A percentile compares a stretch with the other conserved stretches of the same genome.
phyloP scores from a whole-genome alignment of 768 basidiomycete genomes.

The Sarcodon aspratus region DNA sequence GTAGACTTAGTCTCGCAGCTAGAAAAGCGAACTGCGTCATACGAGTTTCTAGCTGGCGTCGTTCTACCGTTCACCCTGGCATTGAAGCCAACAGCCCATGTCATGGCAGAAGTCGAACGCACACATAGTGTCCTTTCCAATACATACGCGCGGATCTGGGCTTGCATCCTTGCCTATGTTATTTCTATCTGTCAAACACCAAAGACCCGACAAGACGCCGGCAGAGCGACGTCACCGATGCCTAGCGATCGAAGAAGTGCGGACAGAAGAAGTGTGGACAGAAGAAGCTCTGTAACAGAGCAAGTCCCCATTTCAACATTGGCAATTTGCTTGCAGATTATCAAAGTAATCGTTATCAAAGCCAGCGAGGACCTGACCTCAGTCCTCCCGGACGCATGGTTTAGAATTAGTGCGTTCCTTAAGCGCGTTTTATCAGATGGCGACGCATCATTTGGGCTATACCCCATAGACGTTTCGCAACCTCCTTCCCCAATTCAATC shows the following conservation, averaged over 20 bases:
- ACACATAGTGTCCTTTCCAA: slow-evolving; percentile 36
- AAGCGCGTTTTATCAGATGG: slow-evolving; percentile 42
- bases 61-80: slow-evolving; percentile 49
- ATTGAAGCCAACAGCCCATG: slow-evolving; percentile 38
- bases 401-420: slow-evolving; percentile 43
- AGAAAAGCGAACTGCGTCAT: slow-evolving; percentile 41
- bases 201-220: slow-evolving; percentile 22
- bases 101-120: slow-evolving; percentile 27
- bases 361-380: slow-evolving; percentile 49
- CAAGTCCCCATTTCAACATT: slow-evolving; percentile 17
- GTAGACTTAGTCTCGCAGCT: slow-evolving; percentile 44
- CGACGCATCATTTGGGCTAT: slow-evolving; percentile 49
- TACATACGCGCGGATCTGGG: slow-evolving; percentile 40
- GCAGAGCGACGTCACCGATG: too few species aligned
- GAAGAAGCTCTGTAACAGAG: neutral
- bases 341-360: slow-evolving; percentile 57
- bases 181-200: slow-evolving; percentile 33
- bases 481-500: slow-evolving; percentile 41
- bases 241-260: slow-evolving; percentile 11
- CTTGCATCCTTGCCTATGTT: slow-evolving; percentile 47
- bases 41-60: slow-evolving; percentile 52
- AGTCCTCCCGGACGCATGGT: slow-evolving; percentile 49
- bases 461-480: slow-evolving; percentile 27
- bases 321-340: slow-evolving; percentile 47
- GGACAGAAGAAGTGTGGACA: slow-evolving; percentile 13